phyloP scores from a whole-genome alignment of 148 eudicot species.

The Cornus controversa region DNA sequence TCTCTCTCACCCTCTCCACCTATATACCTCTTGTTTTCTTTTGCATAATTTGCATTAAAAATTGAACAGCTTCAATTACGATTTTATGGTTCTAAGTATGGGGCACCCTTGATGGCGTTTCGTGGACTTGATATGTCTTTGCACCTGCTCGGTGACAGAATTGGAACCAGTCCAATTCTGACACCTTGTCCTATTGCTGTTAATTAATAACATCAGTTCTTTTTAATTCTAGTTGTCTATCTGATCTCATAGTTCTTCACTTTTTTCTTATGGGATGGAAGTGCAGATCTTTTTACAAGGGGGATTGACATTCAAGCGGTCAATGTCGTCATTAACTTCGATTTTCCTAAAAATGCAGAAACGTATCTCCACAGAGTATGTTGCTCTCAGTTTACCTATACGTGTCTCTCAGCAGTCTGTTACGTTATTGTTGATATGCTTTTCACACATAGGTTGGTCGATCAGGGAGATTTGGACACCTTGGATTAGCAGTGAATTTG shows the following conservation, averaged over 20 bases:
- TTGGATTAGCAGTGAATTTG: constrained; percentile 85
- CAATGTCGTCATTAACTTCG: constrained; percentile 85
- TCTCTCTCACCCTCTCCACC: neutral
- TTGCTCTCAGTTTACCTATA: constrained; percentile 3
- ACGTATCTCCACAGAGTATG: constrained; percentile 88
- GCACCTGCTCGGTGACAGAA: neutral
- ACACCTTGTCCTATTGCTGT: neutral
- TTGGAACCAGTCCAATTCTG: neutral
- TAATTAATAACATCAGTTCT: neutral
- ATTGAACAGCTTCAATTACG: neutral
- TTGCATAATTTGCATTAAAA: neutral
- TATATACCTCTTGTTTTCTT: neutral
- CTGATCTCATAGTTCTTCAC: neutral
- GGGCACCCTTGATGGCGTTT: no score
- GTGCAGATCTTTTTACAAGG: constrained; percentile 80
- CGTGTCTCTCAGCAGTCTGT: neutral
- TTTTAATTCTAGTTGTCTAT: neutral
- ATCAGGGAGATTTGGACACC: constrained; percentile 91
- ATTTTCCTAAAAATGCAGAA: constrained; percentile 81
- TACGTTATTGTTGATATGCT: neutral
- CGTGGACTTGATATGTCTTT: neutral
- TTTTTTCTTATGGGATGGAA: neutral
- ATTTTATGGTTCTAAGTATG: neutral
- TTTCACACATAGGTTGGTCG: constrained; percentile 66
- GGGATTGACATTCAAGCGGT: constrained; percentile 96